phyloP scores from a whole-genome alignment of 2,329 filamentous ascomycete genomes.

The Fusarium sp. region DNA sequence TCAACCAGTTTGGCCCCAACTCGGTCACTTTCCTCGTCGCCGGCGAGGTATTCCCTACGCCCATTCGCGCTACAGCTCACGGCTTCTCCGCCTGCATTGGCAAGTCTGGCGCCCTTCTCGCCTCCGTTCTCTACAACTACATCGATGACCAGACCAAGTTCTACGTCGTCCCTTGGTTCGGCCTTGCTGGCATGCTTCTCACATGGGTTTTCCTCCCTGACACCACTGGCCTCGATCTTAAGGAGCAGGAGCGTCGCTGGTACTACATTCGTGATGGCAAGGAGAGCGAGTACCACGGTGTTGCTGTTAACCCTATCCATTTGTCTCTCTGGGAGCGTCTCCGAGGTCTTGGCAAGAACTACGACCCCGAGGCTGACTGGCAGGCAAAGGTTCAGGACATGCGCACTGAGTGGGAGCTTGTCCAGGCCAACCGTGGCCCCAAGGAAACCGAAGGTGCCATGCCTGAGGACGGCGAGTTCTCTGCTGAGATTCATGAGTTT shows the following conservation, averaged over 20 bases:
- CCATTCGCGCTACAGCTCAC: conserved; percentile 92
- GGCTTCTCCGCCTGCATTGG: conserved; percentile 93
- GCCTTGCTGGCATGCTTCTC: conserved; percentile 84
- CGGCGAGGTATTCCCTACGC: conserved; percentile 95
- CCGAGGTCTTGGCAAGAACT: conserved; percentile 81
- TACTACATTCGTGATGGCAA: conserved; percentile 82
- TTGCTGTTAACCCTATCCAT: conserved; percentile 90
- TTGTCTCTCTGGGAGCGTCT: conserved; percentile 89
- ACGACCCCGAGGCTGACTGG: conserved; percentile 85
- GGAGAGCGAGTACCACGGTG: conserved; percentile 87
- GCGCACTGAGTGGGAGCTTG: conserved; percentile 70
- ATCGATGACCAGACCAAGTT: conserved; percentile 88
- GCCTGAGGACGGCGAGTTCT: conserved; percentile 63
- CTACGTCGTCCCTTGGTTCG: conserved; percentile 95
- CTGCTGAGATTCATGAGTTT: conserved; percentile 65
- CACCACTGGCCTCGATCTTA: conserved; percentile 94
- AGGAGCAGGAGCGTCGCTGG: conserved; percentile 97
- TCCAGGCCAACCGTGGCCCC: conserved; percentile 59
- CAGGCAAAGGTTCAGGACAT: conserved; percentile 88
- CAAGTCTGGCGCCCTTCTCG: conserved; percentile 88
- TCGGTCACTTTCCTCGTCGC: conserved; percentile 95
- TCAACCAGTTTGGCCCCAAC: conserved; percentile 99
- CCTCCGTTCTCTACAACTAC: conserved; percentile 94
- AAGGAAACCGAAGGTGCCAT: conserved; percentile 61
- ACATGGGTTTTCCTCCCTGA: conserved; percentile 93